Percentiles rank a stretch among this genome's conserved stretches.
phyloP scores from a whole-genome alignment of 164 flowering plant species.

The Annona cherimola region DNA sequence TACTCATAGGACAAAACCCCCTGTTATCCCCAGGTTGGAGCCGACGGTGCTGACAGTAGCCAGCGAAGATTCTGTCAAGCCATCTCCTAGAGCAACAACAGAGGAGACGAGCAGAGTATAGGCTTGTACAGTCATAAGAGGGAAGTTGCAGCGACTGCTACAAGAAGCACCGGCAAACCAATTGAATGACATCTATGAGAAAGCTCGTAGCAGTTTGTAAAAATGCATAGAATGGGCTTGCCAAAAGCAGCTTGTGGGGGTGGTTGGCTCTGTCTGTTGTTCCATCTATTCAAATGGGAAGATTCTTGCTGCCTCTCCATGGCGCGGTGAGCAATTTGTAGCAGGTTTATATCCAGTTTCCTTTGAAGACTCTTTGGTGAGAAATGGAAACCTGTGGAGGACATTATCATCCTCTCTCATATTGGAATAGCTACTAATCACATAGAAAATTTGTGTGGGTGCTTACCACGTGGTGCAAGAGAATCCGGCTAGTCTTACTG shows the following conservation, averaged over 20 bases:
- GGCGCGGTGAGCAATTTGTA: not conserved
- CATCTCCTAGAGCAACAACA: slow-evolving; percentile 15
- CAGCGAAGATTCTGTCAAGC: slow-evolving; percentile 12
- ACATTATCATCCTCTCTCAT: no score
- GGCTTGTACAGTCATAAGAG: not conserved
- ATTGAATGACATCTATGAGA: not conserved
- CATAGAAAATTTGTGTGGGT: no score
- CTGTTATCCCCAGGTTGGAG: slow-evolving; percentile 50
- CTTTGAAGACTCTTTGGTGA: no score
- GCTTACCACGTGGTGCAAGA: no score
- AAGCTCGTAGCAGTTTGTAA: not conserved
- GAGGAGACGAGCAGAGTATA: slow-evolving; percentile 10
- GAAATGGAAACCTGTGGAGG: no score
- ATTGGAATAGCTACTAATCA: no score
- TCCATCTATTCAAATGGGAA: not conserved
- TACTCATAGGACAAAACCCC: slow-evolving; percentile 53
- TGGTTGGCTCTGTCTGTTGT: not conserved
- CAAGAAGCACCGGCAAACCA: not conserved
- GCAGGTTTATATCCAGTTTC: no score
- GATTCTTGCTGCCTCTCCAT: not conserved
- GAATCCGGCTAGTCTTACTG: no score
- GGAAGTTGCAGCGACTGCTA: not conserved
- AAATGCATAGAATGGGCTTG: not conserved
- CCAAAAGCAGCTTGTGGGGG: not conserved
- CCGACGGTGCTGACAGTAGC: slow-evolving; percentile 25